Conservation (phyloP, 352 stramenopile species). For the Phytophthora citricola region DNA sequence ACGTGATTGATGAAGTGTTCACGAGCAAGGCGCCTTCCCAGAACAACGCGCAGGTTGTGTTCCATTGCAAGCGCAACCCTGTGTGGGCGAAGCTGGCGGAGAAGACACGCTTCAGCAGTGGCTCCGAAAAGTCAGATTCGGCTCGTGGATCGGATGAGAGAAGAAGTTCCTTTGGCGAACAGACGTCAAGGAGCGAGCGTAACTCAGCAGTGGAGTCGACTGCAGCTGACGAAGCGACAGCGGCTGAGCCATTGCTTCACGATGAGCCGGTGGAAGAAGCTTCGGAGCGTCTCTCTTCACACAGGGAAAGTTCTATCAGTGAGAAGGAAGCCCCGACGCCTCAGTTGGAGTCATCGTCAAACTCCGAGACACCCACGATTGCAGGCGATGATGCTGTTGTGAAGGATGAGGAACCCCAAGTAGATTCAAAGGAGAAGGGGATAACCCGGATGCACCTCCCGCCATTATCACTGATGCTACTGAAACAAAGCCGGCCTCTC, state of each 20-base stretch:
- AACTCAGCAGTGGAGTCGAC: conserved; percentile 15
- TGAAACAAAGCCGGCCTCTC: conserved; percentile 14
- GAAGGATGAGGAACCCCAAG: conserved; percentile 18
- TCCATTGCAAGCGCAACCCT: conserved; percentile 72
- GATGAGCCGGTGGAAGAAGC: conserved; percentile 20
- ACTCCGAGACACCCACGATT: background rate
- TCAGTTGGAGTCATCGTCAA: conserved; percentile 17
- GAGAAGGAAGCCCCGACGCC: conserved; percentile 15
- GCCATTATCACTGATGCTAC: conserved; percentile 15
- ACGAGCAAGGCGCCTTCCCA: conserved; percentile 59
- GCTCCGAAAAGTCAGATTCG: conserved; percentile 40
- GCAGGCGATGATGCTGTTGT: conserved; percentile 4
- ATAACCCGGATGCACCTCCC: background rate
- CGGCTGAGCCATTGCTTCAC: conserved; percentile 3
- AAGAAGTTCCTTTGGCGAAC: conserved; percentile 40
- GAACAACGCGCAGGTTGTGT: conserved; percentile 76
- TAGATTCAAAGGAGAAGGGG: conserved; percentile 14
- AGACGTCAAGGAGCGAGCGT: conserved; percentile 20
- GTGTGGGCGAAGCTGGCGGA: conserved; percentile 70
- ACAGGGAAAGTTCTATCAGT: background rate
- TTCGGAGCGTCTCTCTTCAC: conserved; percentile 14
- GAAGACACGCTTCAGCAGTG: conserved; percentile 46
- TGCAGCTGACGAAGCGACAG: conserved; percentile 16
- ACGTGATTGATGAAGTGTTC: conserved; percentile 81
- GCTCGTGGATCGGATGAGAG: conserved; percentile 46